These are phyloP conservation scores for Erodium texanum DNA, from an alignment of 441 rosid genomes.

Conservation along the genomic window DNA sequence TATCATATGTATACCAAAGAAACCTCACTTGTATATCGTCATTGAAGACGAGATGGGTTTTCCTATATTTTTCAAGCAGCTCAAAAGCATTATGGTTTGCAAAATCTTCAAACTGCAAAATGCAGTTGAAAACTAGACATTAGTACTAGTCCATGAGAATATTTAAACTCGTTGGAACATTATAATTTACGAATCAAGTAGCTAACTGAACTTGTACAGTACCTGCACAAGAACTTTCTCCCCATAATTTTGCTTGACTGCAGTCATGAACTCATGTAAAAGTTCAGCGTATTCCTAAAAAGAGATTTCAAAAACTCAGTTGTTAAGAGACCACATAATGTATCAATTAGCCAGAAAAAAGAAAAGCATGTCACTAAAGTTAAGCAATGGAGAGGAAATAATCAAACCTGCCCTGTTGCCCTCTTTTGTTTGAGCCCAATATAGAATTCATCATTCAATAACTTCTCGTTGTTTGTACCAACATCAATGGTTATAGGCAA, in stretches of 20 bases:
- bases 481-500: neutral
- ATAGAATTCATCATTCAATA: neutral
- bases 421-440: neutral
- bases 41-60: conserved; percentile 13
- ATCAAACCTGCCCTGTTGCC: neutral
- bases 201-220: neutral
- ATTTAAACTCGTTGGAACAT: neutral
- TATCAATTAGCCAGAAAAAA: neutral
- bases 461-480: neutral
- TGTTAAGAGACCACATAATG: neutral
- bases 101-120: conserved; percentile 12
- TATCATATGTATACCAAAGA: too few relatives aligned
- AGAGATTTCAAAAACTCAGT: neutral
- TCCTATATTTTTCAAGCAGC: conserved; percentile 10
- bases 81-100: conserved; percentile 17
- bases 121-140: neutral
- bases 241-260: neutral
- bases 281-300: neutral
- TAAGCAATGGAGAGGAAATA: neutral
- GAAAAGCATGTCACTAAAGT: neutral
- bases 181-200: neutral
- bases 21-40: conserved; percentile 9
- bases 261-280: neutral
- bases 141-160: neutral
- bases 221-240: neutral